Conservation (phyloP, 331 rosid species). For the Pyracantha coccinea region DNA sequence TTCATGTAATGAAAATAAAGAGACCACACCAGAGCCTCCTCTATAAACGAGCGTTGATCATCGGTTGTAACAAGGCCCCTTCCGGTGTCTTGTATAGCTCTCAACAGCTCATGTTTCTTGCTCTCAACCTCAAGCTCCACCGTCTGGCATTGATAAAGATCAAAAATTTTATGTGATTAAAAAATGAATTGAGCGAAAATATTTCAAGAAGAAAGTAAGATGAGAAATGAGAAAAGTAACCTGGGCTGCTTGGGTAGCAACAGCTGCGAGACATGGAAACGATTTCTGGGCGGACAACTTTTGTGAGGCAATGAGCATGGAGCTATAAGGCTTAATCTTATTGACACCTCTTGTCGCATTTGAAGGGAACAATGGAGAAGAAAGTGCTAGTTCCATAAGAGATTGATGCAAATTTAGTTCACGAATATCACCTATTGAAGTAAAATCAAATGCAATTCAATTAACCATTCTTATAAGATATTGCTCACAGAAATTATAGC, state of each 20-base stretch:
- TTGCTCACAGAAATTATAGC: too few relatives aligned
- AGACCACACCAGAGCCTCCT: slow-evolving; percentile 63
- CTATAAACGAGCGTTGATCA: slow-evolving; percentile 68
- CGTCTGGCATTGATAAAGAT: slow-evolving; percentile 21
- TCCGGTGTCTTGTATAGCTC: slow-evolving; percentile 66
- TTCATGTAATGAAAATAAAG: neutral
- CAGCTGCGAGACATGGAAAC: slow-evolving; percentile 22
- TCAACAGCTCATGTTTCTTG: slow-evolving; percentile 48
- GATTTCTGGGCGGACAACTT: slow-evolving; percentile 12
- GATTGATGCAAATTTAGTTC: neutral
- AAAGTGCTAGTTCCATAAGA: slow-evolving; percentile 42
- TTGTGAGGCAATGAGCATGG: neutral
- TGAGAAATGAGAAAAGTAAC: slow-evolving; percentile 9
- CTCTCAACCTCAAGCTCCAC: slow-evolving; percentile 48
- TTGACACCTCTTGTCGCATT: slow-evolving; percentile 15
- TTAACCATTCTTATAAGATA: neutral
- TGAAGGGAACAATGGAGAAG: slow-evolving; percentile 22
- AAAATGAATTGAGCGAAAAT: neutral
- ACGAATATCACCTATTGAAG: neutral
- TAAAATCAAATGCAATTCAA: neutral
- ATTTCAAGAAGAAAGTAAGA: neutral
- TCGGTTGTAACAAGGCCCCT: slow-evolving; percentile 72
- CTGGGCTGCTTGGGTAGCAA: slow-evolving; percentile 35
- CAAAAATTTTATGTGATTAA: neutral
- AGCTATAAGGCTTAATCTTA: slow-evolving; percentile 9